Evolutionary conservation across 257 asterid genomes (phyloP).

Genomic region (Ligustrum vulgare): DNA sequence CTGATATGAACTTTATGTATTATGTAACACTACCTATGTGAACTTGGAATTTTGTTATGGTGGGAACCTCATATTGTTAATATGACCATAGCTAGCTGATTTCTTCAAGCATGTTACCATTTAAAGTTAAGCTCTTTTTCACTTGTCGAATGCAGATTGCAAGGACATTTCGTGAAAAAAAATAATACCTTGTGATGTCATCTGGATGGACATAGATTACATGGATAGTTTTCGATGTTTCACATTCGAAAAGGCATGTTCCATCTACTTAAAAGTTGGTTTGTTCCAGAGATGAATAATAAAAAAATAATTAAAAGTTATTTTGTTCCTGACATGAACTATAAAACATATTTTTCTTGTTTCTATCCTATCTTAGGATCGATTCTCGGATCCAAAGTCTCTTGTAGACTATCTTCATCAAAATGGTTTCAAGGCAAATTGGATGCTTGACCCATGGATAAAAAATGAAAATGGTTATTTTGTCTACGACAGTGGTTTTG

Average conservation of each 20-base stretch:
- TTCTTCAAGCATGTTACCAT: conserved; percentile 13
- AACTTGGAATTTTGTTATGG: conserved; percentile 7
- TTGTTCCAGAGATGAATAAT: conserved; percentile 8
- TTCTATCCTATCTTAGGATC: conserved; percentile 47
- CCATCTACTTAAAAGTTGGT: conserved; percentile 5
- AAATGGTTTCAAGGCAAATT: conserved; percentile 85
- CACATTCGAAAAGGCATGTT: conserved; percentile 77
- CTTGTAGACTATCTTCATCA: conserved; percentile 72
- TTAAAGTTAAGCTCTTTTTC: not conserved
- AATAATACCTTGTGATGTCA: conserved; percentile 95
- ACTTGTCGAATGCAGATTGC: conserved; percentile 57
- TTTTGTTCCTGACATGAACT: too few species aligned
- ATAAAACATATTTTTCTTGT: not conserved
- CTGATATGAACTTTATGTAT: not conserved
- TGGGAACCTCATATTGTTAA: conserved; percentile 11
- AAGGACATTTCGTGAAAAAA: conserved; percentile 76
- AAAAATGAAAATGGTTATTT: conserved; percentile 80
- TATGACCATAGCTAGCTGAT: not conserved
- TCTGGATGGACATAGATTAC: conserved; percentile 99
- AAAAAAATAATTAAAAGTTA: not conserved
- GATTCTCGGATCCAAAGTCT: conserved; percentile 76
- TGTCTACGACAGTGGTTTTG: conserved; percentile 81
- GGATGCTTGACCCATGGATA: conserved; percentile 99
- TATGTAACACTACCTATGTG: not conserved
- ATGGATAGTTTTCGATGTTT: conserved; percentile 97